phyloP scores from a whole-genome alignment of 1,284 basidiomycete species.

The Lentinula novae-zelandiae region DNA sequence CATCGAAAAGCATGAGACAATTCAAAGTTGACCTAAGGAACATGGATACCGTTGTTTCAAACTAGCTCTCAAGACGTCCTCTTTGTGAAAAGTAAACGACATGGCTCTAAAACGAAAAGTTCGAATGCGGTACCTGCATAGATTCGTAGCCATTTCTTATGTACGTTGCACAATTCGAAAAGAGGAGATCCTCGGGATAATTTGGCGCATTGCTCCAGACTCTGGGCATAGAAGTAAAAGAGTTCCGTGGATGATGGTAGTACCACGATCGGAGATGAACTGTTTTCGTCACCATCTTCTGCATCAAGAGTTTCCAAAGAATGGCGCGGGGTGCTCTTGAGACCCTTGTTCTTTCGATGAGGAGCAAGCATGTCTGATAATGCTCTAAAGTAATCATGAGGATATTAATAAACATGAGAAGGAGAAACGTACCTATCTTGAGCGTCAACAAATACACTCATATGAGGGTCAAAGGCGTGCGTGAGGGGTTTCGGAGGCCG shows the following conservation, averaged over 20 bases:
- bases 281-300: slow-evolving; percentile 40
- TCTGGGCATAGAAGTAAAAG: slow-evolving; percentile 97
- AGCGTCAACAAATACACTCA: slow-evolving; percentile 91
- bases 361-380: slow-evolving; percentile 79
- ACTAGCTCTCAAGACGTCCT: slow-evolving; percentile 78
- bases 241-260: slow-evolving; percentile 93
- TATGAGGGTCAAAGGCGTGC: slow-evolving; percentile 87
- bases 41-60: slow-evolving; percentile 53
- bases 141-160: slow-evolving; percentile 90
- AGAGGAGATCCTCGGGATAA: slow-evolving; percentile 79
- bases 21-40: not conserved
- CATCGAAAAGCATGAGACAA: slow-evolving; percentile 25
- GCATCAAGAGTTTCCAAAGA: slow-evolving; percentile 59
- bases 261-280: slow-evolving; percentile 58
- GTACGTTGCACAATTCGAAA: slow-evolving; percentile 75
- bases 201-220: slow-evolving; percentile 90
- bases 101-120: slow-evolving; percentile 3
- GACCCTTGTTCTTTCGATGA: slow-evolving; percentile 57
- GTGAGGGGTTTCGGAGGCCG: slow-evolving; percentile 68
- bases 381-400: slow-evolving; percentile 40
- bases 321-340: slow-evolving; percentile 45
- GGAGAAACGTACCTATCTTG: slow-evolving; percentile 76
- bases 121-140: slow-evolving; percentile 74
- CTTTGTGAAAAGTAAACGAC: slow-evolving; percentile 32
- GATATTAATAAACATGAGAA: not conserved